Conservation (phyloP, 306 rosid genomes). For the Geum urbanum region DNA sequence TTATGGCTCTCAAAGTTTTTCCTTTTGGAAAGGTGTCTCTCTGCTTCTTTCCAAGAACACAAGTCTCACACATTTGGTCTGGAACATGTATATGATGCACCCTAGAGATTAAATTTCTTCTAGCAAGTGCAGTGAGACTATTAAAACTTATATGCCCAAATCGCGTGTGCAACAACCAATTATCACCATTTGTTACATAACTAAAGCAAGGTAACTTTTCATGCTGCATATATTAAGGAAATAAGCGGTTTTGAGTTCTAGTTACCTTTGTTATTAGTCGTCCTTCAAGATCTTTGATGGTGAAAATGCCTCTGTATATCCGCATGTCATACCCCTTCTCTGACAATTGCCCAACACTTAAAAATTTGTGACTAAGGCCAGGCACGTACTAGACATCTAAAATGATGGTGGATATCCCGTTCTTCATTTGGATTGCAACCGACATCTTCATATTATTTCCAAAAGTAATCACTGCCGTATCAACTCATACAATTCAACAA, state of each 20-base stretch:
- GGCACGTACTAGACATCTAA: too few relatives aligned
- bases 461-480: not conserved
- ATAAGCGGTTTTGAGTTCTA: too few relatives aligned
- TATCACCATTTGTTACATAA: not conserved
- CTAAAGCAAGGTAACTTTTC: not conserved
- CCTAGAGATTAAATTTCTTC: not conserved
- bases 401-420: not conserved
- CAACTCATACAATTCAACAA: not conserved
- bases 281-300: not conserved
- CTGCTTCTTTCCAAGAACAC: too few relatives aligned
- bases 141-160: too few relatives aligned
- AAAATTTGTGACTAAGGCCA: too few relatives aligned
- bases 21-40: too few relatives aligned
- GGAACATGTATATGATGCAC: not conserved
- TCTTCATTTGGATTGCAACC: not conserved
- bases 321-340: not conserved
- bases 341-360: not conserved
- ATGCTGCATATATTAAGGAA: too few relatives aligned
- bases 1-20: too few relatives aligned
- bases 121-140: not conserved
- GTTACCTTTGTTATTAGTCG: too few relatives aligned
- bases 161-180: not conserved
- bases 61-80: too few relatives aligned
- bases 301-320: not conserved
- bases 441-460: not conserved